Percentiles rank a stretch among this genome's conserved stretches.
These are phyloP conservation scores for Trametes cubensis DNA, from an alignment of 768 basidiomycete genomes.

Conservation along the genomic window DNA sequence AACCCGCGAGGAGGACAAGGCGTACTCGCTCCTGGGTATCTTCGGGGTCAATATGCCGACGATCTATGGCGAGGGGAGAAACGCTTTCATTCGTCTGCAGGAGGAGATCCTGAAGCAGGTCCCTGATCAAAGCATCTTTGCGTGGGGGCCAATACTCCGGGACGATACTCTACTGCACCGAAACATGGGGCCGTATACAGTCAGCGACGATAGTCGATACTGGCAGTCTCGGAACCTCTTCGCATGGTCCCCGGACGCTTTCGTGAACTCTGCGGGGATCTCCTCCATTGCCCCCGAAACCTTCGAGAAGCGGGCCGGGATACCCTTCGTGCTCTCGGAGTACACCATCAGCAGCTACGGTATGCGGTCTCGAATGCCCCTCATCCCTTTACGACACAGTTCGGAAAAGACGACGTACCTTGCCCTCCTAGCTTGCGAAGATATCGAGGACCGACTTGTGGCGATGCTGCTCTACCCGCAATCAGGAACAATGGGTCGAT, in stretches of 20 bases:
- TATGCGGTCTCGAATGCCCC: conserved; percentile 11
- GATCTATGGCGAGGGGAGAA: conserved; percentile 20
- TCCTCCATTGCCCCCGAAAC: conserved; percentile 9
- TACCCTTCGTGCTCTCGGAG: conserved; percentile 4
- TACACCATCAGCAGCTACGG: conserved; percentile 17
- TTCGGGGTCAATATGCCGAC: conserved; percentile 24
- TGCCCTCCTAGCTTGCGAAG: conserved; percentile 14
- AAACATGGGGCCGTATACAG: not conserved
- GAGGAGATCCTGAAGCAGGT: conserved; percentile 23
- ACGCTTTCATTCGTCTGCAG: conserved; percentile 20
- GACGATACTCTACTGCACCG: conserved; percentile 11
- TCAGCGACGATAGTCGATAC: conserved; percentile 17
- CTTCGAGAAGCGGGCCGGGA: conserved; percentile 6
- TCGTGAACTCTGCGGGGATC: conserved; percentile 13
- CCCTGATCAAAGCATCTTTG: conserved; percentile 20
- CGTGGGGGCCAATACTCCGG: conserved; percentile 14
- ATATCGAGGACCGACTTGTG: conserved; percentile 5
- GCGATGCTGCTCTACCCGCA: conserved; percentile 16
- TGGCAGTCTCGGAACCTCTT: conserved; percentile 21
- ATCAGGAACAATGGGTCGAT: not conserved
- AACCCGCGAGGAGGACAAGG: conserved; percentile 20
- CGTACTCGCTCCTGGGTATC: conserved; percentile 23
- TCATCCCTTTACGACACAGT: conserved; percentile 9
- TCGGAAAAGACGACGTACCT: conserved; percentile 16
- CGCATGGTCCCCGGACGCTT: conserved; percentile 23